phyloP scores from a whole-genome alignment of 2,329 filamentous ascomycete species.

The Claviceps sp. region DNA sequence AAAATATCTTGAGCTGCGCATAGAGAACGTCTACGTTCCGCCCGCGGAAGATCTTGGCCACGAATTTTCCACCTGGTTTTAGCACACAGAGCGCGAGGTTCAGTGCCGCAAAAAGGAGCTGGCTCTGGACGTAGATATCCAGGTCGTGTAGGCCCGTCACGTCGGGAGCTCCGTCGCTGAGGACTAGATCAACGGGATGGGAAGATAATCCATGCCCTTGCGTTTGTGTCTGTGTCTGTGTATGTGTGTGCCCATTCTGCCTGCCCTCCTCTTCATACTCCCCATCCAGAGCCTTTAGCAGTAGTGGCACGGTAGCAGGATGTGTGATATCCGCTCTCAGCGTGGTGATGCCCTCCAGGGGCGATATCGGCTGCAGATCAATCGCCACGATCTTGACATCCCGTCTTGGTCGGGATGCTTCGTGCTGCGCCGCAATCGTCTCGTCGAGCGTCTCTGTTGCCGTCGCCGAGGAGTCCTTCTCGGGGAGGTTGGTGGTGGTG shows the following conservation, averaged over 20 bases:
- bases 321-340: conserved; percentile 95
- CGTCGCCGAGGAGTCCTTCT: not conserved
- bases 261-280: conserved; percentile 36
- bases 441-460: not conserved
- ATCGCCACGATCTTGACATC: conserved; percentile 92
- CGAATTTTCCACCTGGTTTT: conserved; percentile 85
- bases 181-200: conserved; percentile 78
- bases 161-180: conserved; percentile 91
- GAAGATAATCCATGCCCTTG: conserved; percentile 28
- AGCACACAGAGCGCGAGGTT: conserved; percentile 89
- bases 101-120: conserved; percentile 84
- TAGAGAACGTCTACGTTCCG: conserved; percentile 93
- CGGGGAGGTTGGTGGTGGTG: too few species aligned
- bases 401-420: conserved; percentile 31
- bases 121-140: conserved; percentile 95
- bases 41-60: conserved; percentile 93
- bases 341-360: conserved; percentile 81
- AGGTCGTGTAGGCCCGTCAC: conserved; percentile 94
- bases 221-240: conserved; percentile 17
- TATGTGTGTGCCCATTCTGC: conserved; percentile 17
- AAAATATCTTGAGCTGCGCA: conserved; percentile 85
- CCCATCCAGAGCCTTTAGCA: conserved; percentile 73
- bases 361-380: conserved; percentile 90
- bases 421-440: not conserved
- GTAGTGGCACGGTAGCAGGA: conserved; percentile 80